These are phyloP conservation scores for Elongisporangium undulatum DNA, from an alignment of 352 stramenopile species.

Conservation along the genomic window DNA sequence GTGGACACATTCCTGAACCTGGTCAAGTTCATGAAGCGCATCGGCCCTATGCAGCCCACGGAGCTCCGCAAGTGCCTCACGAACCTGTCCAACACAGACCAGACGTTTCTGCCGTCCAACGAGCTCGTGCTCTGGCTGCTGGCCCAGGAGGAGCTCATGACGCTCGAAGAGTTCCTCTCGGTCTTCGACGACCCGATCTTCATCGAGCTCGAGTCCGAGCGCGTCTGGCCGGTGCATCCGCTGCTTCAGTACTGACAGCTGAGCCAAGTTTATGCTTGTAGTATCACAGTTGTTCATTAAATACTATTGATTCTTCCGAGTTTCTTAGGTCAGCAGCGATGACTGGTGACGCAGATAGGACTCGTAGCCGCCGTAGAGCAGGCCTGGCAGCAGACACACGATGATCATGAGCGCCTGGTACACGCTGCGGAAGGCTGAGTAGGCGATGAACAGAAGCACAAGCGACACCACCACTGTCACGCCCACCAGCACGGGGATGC, in stretches of 20 bases:
- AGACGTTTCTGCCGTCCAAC: constrained; percentile 50
- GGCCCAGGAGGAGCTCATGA: constrained; percentile 57
- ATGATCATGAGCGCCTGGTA: too few species aligned
- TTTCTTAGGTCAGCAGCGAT: too few species aligned
- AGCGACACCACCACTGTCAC: too few species aligned
- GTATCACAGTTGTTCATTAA: too few species aligned
- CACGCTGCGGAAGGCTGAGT: too few species aligned
- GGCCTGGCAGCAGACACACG: too few species aligned
- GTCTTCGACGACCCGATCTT: constrained; percentile 34
- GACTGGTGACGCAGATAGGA: too few species aligned
- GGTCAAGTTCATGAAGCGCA: constrained; percentile 59
- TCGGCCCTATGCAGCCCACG: constrained; percentile 36
- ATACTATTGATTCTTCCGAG: too few species aligned
- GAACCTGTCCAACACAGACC: constrained; percentile 58
- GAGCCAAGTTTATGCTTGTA: too few species aligned
- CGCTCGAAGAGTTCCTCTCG: constrained; percentile 44
- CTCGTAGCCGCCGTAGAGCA: too few species aligned
- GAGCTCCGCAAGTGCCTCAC: constrained; percentile 59
- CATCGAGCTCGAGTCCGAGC: constrained; percentile 61
- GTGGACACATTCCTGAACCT: constrained; percentile 51
- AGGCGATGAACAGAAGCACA: too few species aligned
- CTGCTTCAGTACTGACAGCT: constrained; percentile 55
- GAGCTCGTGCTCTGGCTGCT: constrained; percentile 55
- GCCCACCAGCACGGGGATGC: too few species aligned
- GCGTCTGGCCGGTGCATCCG: constrained; percentile 68